Conservation (phyloP, 768 basidiomycete species). For the Fomitopsis serialis region DNA sequence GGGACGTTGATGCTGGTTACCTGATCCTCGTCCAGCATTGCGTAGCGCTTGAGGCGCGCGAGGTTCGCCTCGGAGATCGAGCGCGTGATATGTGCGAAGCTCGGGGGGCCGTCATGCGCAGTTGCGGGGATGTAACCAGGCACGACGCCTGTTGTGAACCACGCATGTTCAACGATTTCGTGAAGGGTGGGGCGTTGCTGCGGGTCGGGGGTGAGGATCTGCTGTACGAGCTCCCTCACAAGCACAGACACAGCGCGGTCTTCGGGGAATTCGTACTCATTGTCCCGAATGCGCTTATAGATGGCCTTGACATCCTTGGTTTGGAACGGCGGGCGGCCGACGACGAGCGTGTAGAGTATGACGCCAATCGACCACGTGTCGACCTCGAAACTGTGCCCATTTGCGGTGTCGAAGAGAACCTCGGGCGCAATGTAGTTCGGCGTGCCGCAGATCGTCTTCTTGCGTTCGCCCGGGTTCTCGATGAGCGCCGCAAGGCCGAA, state of each 20-base stretch:
- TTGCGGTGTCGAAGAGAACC: constrained; percentile 91
- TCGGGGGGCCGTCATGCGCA: constrained; percentile 70
- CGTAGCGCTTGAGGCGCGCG: constrained; percentile 53
- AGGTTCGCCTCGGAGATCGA: constrained; percentile 66
- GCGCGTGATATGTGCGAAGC: constrained; percentile 65
- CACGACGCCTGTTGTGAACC: constrained; percentile 78
- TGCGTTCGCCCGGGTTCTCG: constrained; percentile 92
- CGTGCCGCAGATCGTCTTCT: constrained; percentile 99
- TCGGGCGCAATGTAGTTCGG: constrained; percentile 99
- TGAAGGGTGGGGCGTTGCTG: constrained; percentile 76
- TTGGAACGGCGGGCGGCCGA: constrained; percentile 97
- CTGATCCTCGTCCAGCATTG: constrained; percentile 62
- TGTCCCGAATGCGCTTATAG: constrained; percentile 93
- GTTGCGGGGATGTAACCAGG: constrained; percentile 77
- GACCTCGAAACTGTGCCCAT: constrained; percentile 97
- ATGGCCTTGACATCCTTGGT: constrained; percentile 97
- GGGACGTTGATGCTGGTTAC: constrained; percentile 38
- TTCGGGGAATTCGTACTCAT: constrained; percentile 87
- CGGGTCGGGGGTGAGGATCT: constrained; percentile 84
- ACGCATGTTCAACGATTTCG: constrained; percentile 79
- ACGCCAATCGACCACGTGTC: constrained; percentile 98
- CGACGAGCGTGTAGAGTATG: constrained; percentile 89
- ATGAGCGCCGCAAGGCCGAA: constrained; percentile 96
- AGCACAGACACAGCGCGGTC: constrained; percentile 68
- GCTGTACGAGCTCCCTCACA: constrained; percentile 71